These are phyloP conservation scores for Lecanoromycetidae sp. DNA, from an alignment of 2,329 filamentous ascomycete species.

Conservation along the genomic window DNA sequence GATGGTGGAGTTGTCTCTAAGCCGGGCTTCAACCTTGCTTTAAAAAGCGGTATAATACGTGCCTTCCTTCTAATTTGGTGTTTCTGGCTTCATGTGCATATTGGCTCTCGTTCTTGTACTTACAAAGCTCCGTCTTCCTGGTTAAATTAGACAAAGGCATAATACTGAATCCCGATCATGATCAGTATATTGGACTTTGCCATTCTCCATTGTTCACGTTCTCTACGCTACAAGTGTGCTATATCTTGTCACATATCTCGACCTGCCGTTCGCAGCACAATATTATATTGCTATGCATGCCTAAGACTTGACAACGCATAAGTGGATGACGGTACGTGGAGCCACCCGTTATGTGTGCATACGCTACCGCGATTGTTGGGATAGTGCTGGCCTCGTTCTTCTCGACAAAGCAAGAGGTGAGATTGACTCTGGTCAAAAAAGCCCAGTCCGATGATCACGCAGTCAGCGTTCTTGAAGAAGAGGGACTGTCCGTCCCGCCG, in stretches of 20 bases:
- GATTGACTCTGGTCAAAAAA: neutral
- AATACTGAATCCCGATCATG: neutral
- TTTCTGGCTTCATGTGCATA: constrained; percentile 11
- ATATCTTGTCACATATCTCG: too few relatives aligned
- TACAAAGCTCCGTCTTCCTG: neutral
- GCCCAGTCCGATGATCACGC: neutral
- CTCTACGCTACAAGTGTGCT: too few relatives aligned
- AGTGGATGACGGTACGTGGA: too few relatives aligned
- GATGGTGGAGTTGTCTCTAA: constrained; percentile 4
- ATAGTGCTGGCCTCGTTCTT: neutral
- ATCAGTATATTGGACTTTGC: neutral
- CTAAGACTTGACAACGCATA: too few relatives aligned
- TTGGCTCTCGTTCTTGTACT: constrained; percentile 6
- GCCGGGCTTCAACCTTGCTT: neutral
- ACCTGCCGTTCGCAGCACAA: too few relatives aligned
- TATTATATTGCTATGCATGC: too few relatives aligned
- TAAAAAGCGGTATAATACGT: constrained; percentile 5
- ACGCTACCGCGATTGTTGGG: neutral
- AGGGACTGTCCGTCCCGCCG: neutral
- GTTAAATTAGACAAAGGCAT: constrained; percentile 10
- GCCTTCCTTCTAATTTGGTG: constrained; percentile 7
- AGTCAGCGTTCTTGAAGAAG: neutral
- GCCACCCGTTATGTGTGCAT: neutral
- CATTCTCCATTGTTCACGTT: neutral
- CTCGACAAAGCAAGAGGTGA: neutral